Base-by-base conservation (phyloP, 352 stramenopile genomes). In the Stramenopiles sp. region DNA sequence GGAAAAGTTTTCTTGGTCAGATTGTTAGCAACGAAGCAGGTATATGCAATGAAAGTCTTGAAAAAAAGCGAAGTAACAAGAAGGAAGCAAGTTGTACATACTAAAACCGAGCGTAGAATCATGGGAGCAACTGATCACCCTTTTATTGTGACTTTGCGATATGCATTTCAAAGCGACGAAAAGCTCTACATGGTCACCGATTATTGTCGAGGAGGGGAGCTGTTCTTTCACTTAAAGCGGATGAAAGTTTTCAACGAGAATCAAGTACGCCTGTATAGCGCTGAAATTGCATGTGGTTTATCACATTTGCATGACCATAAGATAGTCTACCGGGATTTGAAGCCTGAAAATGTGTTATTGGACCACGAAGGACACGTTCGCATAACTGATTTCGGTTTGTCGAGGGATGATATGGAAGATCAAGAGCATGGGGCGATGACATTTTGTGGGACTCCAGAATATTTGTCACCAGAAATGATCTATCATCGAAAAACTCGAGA, bases 281-380 rank as follows among this genome's bases (percentile, higher is more conserved):
- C 93, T 14, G 93, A 97, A 85, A 97, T 97, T 84, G 90, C 94
- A 78, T 86, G 96, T n/a, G 93, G 90, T 30, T 88, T 97, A 71
- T 90, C 94, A 82, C 91, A 92, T 82, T 85, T 97, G 78, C 93
- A 98, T 89, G 89, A 90, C 83, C 90, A 94, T 86, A 91, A 97
- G 86, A 97, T 98, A 84, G 95, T 98, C 44, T 97, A 98, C 88
- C 90, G 92, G 86, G 94, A 98, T 85, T 88, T 98, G 55, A 98
- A 98, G 88, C 94, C 94, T 0, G 93, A 98, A 84, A 98, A 98
- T 87, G 93, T 97, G 67, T 86, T 96, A 80, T 86, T 97, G 33
- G 94, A 98, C 83, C 86, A 93, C 30, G 91, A 96, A 80, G 94
- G 93, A 71, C 94, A 98, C 88, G 91, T 98, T 80, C 91, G 92